Evolutionary conservation across 1,284 basidiomycete genomes (phyloP).

Genomic region (Inonotus hispidus): DNA sequence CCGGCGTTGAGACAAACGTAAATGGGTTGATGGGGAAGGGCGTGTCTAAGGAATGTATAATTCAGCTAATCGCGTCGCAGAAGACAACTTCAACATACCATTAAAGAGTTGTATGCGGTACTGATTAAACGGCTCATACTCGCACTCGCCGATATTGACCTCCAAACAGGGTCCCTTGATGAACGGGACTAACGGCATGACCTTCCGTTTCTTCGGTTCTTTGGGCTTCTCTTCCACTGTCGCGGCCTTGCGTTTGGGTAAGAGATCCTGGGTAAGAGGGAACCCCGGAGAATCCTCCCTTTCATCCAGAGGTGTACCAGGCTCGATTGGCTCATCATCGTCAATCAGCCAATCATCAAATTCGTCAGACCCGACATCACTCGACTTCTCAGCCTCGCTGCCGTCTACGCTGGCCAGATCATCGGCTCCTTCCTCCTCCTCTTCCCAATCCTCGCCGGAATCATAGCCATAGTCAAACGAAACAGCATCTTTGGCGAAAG

Average conservation of each 20-base stretch:
- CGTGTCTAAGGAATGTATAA: slow-evolving; percentile 49
- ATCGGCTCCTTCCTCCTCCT: slow-evolving; percentile 63
- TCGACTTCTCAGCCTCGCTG: slow-evolving; percentile 56
- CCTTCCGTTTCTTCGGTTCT: slow-evolving; percentile 60
- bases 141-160: slow-evolving; percentile 49
- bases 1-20: slow-evolving; percentile 53
- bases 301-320: slow-evolving; percentile 35
- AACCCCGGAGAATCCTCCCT: slow-evolving; percentile 36
- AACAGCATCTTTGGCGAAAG: slow-evolving; percentile 64
- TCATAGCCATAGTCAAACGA: slow-evolving; percentile 79
- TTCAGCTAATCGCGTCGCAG: not conserved
- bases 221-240: slow-evolving; percentile 38
- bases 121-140: slow-evolving; percentile 57
- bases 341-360: slow-evolving; percentile 73
- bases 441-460: slow-evolving; percentile 84
- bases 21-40: slow-evolving; percentile 74
- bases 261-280: slow-evolving; percentile 32
- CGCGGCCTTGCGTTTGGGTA: slow-evolving; percentile 47
- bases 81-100: slow-evolving; percentile 37
- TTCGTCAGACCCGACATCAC: slow-evolving; percentile 49
- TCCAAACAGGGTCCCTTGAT: slow-evolving; percentile 78
- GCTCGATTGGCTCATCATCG: slow-evolving; percentile 56
- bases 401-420: slow-evolving; percentile 65
- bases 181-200: slow-evolving; percentile 70
- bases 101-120: slow-evolving; percentile 77